Conservation (phyloP, 345 rosid species). For the Bretschneidera sinensis region DNA sequence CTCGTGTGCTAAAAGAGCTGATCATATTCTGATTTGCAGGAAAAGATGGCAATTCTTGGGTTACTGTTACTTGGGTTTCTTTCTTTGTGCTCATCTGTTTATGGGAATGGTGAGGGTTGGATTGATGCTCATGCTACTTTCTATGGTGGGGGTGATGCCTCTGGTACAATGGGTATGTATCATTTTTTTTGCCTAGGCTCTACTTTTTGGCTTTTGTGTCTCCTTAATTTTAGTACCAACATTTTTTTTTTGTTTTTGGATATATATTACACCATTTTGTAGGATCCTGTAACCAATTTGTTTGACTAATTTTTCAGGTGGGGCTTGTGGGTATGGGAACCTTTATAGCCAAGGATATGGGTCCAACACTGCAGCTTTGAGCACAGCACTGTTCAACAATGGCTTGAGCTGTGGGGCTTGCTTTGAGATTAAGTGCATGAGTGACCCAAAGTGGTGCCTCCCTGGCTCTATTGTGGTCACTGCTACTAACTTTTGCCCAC, state of each 20-base stretch:
- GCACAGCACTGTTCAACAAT: slow-evolving; percentile 53
- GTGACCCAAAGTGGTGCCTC: slow-evolving; percentile 52
- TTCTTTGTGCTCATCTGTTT: slow-evolving; percentile 26
- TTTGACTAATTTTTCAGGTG: slow-evolving; percentile 31
- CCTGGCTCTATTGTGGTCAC: slow-evolving; percentile 49
- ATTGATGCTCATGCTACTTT: slow-evolving; percentile 77
- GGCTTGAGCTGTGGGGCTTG: slow-evolving; percentile 68
- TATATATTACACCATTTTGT: too few species aligned
- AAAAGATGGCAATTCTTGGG: slow-evolving; percentile 30
- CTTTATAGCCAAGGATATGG: slow-evolving; percentile 62
- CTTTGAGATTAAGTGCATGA: slow-evolving; percentile 47
- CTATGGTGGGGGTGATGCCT: slow-evolving; percentile 83
- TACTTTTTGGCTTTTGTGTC: too few species aligned
- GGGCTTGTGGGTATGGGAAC: slow-evolving; percentile 72
- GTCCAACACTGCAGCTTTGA: slow-evolving; percentile 57
- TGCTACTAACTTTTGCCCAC: slow-evolving; percentile 63
- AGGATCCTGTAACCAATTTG: not conserved
- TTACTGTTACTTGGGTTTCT: slow-evolving; percentile 31
- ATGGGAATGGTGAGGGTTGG: slow-evolving; percentile 50
- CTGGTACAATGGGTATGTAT: slow-evolving; percentile 81
- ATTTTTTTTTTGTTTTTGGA: too few species aligned
- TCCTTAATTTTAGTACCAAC: too few species aligned
- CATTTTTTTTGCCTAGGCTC: too few species aligned
- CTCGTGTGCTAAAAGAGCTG: not conserved
- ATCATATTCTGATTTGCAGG: not conserved